Base-by-base conservation (phyloP, 1,139 yeast species). In the Schizosaccharomyces versatilis region DNA sequence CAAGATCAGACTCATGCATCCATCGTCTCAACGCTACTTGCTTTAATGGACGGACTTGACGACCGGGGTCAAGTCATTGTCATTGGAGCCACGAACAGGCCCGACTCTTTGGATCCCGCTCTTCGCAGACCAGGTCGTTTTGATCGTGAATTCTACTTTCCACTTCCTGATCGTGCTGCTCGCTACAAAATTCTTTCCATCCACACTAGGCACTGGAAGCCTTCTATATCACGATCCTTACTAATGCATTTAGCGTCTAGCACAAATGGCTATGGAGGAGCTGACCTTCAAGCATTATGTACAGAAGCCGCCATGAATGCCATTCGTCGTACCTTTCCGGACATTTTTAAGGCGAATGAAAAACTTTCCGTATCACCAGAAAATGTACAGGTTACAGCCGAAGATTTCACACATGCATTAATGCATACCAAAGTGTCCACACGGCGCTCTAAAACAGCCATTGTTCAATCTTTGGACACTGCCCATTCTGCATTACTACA, bases 11-110 rank as follows among this genome's bases (percentile, higher is more conserved):
- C 90, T 57, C 98, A 93, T 68, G 96, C 98, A 1, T 84, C 95
- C 61, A 90, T 90, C 60, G 98, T 90, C 2, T 85, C 96, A 1
- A 90, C 98, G 0, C 71, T 90, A 62, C 75, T 90, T 60, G 97
- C 98, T 0, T 70, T 90, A 55, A 90, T 93, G 98, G 99, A 93
- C 67, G 99, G 99, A 63, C 90, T 93, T 97, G 98, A 90, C 66
- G 84, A 84, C 61, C 73, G 83, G 59, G 98, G 98, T 6, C 98
- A 93, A 66, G 97, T 93, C 15, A 88, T 93, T 59, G 95, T 93
- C 1, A 86, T 93, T 62, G 98, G 98, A 56, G 98, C 98, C 0
- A 93, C 99, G 0, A 93, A 93, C 68, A 73, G 99, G 62, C 99
- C 98, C 0, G 98, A 93, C 67, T 84, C 97, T 0, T 82, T 93